Evolutionary conservation across 352 stramenopile species (phyloP).

Genomic region (Phytophthora podocarpi): DNA sequence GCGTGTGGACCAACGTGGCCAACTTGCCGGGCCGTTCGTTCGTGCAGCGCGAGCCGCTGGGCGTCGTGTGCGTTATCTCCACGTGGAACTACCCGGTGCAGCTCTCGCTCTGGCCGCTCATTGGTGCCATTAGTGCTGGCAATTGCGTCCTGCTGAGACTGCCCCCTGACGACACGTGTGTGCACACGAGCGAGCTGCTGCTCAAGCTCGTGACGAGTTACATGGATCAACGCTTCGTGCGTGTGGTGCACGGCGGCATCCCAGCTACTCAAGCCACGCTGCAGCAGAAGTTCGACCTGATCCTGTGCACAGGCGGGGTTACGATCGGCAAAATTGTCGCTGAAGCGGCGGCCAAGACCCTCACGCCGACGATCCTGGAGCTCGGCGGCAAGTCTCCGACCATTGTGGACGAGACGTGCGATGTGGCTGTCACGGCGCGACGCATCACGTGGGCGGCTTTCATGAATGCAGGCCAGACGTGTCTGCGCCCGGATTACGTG

Average conservation of each 20-base stretch:
- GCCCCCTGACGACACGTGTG: conserved; percentile 78
- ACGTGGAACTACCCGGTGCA: conserved; percentile 93
- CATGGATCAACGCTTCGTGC: conserved; percentile 66
- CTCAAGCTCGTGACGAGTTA: conserved; percentile 58
- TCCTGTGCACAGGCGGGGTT: conserved; percentile 74
- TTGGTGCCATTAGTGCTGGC: conserved; percentile 87
- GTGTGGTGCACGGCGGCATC: conserved; percentile 81
- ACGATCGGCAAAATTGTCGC: conserved; percentile 90
- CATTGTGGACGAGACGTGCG: conserved; percentile 79
- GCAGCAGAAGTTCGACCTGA: conserved; percentile 78
- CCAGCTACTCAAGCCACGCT: conserved; percentile 71
- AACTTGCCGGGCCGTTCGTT: conserved; percentile 59
- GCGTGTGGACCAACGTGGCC: conserved; percentile 54
- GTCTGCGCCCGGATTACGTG: conserved; percentile 94
- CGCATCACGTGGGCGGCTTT: conserved; percentile 89
- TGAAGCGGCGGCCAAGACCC: conserved; percentile 88
- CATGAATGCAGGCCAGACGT: conserved; percentile 94
- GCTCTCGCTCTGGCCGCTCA: conserved; percentile 74
- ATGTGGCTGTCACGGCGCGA: conserved; percentile 60
- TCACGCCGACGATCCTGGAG: conserved; percentile 95
- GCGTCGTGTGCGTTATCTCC: conserved; percentile 85
- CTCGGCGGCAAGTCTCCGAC: conserved; percentile 93
- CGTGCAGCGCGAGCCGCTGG: conserved; percentile 71
- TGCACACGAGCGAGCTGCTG: conserved; percentile 50
- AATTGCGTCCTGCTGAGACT: conserved; percentile 93